A percentile compares a stretch with the other conserved stretches of the same genome.
Evolutionary conservation across 116 monocot genomes (phyloP).

Genomic region (Cymodocea nodosa): DNA sequence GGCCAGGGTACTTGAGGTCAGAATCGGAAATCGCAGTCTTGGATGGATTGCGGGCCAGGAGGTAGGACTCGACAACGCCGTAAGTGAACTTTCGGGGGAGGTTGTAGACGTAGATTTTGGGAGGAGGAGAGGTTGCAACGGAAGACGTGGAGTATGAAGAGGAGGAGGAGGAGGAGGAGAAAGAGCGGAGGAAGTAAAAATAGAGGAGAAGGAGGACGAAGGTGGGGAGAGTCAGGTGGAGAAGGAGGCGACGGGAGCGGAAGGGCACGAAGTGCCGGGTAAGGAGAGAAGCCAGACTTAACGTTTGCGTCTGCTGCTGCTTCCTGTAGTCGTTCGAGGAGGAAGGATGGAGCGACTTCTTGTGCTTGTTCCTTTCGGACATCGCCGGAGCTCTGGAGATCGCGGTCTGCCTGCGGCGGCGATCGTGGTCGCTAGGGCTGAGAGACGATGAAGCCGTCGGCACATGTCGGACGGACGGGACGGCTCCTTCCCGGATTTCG

Average conservation of each 20-base stretch:
- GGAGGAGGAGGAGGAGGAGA: slow-evolving; percentile 1
- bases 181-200: neutral
- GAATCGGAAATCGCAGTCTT: neutral
- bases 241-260: slow-evolving; percentile 7
- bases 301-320: too few species aligned
- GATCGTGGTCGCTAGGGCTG: too few species aligned
- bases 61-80: slow-evolving; percentile 69
- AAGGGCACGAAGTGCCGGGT: neutral
- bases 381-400: too few species aligned
- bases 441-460: too few species aligned
- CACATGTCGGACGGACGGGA: too few species aligned
- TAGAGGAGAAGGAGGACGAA: slow-evolving; percentile 2
- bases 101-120: slow-evolving; percentile 76
- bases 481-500: too few species aligned
- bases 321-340: too few species aligned
- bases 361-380: too few species aligned
- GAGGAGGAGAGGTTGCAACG: neutral
- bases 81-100: slow-evolving; percentile 65
- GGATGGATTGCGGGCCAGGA: slow-evolving; percentile 29
- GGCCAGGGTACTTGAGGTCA: slow-evolving; percentile 57
- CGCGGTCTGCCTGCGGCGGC: too few species aligned
- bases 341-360: too few species aligned
- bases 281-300: neutral
- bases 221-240: slow-evolving; percentile 11
- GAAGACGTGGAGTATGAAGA: neutral